Base-by-base conservation (phyloP, 768 basidiomycete genomes). In the Trametes cubensis region DNA sequence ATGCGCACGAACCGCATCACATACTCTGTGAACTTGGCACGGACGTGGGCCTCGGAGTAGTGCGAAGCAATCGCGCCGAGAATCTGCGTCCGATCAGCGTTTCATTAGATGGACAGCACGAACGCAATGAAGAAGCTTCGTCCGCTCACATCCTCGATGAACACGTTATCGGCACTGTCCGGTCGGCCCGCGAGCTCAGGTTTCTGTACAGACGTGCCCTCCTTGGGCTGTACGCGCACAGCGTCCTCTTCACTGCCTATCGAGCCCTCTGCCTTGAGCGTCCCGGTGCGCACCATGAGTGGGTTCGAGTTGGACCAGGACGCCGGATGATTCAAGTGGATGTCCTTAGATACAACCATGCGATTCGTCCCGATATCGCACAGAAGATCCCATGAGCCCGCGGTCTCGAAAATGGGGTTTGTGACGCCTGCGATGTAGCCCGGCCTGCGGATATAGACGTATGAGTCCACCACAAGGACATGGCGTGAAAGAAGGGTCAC, bases 371-470 rank as follows among this genome's bases (percentile, higher is more conserved):
- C 89, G 63, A 98, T 87, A 71, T 98, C 94, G 73, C 96, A 91
- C 42, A 98, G 79, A 8, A 99, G 78, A 73, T 99, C 97, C 97
- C 97, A 99, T 14, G 85, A 82, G 0, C 88, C 85, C 0, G 89
- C 84, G 1, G 89, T 80, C 69, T 96, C 94, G 75, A 98, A 98
- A 48, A 98, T 94, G 2, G 95, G 97, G 69, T 99, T 99, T 1
- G 93, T 95, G 3, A 98, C 96, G 1, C 97, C 97, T 11, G 95
- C 97, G 55, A 99, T 95, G 71, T 89, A 99, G 14, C 93, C 96
- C 4, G 91, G 88, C 41, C 94, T 94, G 65, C 41, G 64, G 10
- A 40, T 39, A 42, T 49, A 30, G 26, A 26, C 14, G 11, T 26
- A 34, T 34, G 11, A 34, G 34, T 34, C 34, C 34, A 34, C 34